Percentiles rank a stretch among this genome's conserved stretches.
Evolutionary conservation across 2,329 filamentous ascomycete species (phyloP).

Genomic region (Dactylellina parvicollis): DNA sequence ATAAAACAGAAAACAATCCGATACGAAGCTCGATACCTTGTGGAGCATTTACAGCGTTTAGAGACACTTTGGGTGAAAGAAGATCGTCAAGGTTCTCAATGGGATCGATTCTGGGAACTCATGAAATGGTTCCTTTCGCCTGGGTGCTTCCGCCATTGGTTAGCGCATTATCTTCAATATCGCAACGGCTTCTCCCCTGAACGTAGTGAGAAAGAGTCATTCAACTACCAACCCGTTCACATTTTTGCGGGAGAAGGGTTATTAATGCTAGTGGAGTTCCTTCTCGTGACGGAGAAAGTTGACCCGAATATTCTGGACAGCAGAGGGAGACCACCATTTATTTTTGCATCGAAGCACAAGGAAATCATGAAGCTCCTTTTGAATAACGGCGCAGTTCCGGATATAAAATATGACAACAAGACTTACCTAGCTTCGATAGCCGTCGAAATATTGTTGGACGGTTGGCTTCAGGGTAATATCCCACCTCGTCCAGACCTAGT

Average conservation of each 20-base stretch:
- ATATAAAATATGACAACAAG: not conserved
- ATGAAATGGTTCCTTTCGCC: slow-evolving; percentile 7
- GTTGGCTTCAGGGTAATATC: slow-evolving; percentile 14
- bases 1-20: slow-evolving; percentile 10
- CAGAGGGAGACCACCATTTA: slow-evolving; percentile 7
- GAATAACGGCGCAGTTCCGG: slow-evolving; percentile 14
- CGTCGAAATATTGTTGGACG: slow-evolving; percentile 2
- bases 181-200: slow-evolving; percentile 7
- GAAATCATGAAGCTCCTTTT: slow-evolving; percentile 12
- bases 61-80: slow-evolving; percentile 34
- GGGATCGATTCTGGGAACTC: slow-evolving; percentile 21
- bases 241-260: slow-evolving; percentile 3
- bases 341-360: not conserved
- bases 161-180: slow-evolving; percentile 12
- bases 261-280: slow-evolving; percentile 22
- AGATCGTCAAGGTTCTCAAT: slow-evolving; percentile 39
- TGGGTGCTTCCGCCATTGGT: not conserved
- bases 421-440: slow-evolving; percentile 1
- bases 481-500: slow-evolving; percentile 29
- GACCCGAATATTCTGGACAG: slow-evolving; percentile 9
- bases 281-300: slow-evolving; percentile 11
- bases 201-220: not conserved
- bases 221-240: slow-evolving; percentile 10
- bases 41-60: slow-evolving; percentile 10
- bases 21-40: slow-evolving; percentile 19